Conservation (phyloP, 2,329 filamentous ascomycete genomes). For the Nemania abortiva region DNA sequence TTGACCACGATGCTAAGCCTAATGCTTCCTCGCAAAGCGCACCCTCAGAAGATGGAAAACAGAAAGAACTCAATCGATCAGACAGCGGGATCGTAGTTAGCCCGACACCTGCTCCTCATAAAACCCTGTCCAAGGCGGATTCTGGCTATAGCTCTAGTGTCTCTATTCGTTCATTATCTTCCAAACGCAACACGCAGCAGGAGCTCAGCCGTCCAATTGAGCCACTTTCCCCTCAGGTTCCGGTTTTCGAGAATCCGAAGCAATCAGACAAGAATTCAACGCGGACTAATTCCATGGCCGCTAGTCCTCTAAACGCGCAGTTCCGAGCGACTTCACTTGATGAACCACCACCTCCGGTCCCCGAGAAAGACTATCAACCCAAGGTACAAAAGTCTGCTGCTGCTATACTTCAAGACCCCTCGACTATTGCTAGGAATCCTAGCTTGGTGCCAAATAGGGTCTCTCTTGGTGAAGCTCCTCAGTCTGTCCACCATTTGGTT, state of each 20-base stretch:
- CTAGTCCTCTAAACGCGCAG: constrained; percentile 7
- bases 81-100: constrained; percentile 66
- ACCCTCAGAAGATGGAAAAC: constrained; percentile 40
- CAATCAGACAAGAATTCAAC: constrained; percentile 1
- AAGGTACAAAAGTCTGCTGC: neutral
- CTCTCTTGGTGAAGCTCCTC: constrained; percentile 29
- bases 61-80: constrained; percentile 51
- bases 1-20: constrained; percentile 60
- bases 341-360: constrained; percentile 52
- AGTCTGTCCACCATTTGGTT: constrained; percentile 47
- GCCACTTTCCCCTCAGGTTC: constrained; percentile 11
- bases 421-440: neutral
- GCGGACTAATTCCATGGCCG: neutral
- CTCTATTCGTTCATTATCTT: constrained; percentile 65
- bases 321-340: constrained; percentile 32
- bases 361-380: constrained; percentile 52
- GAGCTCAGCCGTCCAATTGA: constrained; percentile 46
- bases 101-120: constrained; percentile 57
- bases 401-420: neutral
- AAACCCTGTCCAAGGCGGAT: constrained; percentile 67
- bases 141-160: constrained; percentile 72
- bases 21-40: constrained; percentile 39
- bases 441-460: neutral
- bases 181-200: constrained; percentile 46
- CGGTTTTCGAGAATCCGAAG: constrained; percentile 10